phyloP scores from a whole-genome alignment of 1,284 basidiomycete genomes.

The Testicularia cyperi region DNA sequence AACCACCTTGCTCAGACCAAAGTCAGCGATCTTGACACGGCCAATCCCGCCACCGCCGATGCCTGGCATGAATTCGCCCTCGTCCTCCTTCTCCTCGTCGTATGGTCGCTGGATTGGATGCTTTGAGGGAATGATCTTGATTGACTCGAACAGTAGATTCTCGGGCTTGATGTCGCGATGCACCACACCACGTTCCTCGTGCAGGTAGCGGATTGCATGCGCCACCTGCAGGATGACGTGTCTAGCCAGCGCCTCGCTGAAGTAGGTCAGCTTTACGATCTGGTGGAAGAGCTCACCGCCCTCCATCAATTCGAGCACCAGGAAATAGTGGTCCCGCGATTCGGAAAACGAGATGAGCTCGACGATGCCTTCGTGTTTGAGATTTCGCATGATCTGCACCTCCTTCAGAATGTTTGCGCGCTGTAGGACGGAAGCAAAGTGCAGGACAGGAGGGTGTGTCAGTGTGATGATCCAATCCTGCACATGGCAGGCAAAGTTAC shows the following conservation, averaged over 20 bases:
- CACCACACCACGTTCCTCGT: slow-evolving; percentile 96
- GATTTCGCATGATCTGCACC: slow-evolving; percentile 98
- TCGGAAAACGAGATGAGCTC: slow-evolving; percentile 65
- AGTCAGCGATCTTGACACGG: slow-evolving; percentile 97
- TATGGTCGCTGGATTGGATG: slow-evolving; percentile 73
- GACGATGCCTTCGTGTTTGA: slow-evolving; percentile 86
- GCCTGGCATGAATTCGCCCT: slow-evolving; percentile 89
- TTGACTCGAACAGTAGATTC: slow-evolving; percentile 90
- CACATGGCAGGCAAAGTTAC: too few relatives aligned
- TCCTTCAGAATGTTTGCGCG: slow-evolving; percentile 98
- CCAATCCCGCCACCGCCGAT: slow-evolving; percentile 96
- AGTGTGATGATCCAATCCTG: slow-evolving; percentile 2
- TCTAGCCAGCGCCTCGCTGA: slow-evolving; percentile 72
- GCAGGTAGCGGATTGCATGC: slow-evolving; percentile 88
- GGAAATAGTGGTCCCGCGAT: slow-evolving; percentile 88
- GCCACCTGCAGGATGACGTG: slow-evolving; percentile 98
- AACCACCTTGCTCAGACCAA: slow-evolving; percentile 95
- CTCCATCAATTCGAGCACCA: slow-evolving; percentile 77
- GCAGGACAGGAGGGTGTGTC: slow-evolving; percentile 35
- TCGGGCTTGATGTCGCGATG: slow-evolving; percentile 99
- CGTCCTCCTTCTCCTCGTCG: slow-evolving; percentile 98
- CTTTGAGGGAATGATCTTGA: slow-evolving; percentile 87
- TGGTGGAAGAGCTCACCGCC: slow-evolving; percentile 99
- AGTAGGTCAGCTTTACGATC: slow-evolving; percentile 98
- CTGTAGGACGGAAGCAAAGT: slow-evolving; percentile 63